Conservation (phyloP, 129 eudicot genomes). For the Helianthus tuberosus region DNA sequence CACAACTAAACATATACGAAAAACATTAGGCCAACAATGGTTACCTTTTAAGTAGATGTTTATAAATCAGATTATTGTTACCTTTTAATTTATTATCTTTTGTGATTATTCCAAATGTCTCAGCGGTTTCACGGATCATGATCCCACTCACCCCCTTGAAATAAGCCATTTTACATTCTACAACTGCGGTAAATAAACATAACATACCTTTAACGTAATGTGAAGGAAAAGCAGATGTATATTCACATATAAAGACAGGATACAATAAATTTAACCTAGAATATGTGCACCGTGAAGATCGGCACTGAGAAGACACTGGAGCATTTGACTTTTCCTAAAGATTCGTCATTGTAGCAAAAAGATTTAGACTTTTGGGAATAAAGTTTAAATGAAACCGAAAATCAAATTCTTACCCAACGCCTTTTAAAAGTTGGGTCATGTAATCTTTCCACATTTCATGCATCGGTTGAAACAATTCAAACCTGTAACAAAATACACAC, state of each 20-base stretch:
- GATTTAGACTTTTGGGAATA: not conserved
- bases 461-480: constrained; percentile 68
- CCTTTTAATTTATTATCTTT: constrained; percentile 72
- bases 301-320: constrained; percentile 70
- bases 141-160: constrained; percentile 69
- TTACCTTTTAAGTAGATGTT: not conserved
- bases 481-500: constrained; percentile 47
- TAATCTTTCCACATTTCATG: constrained; percentile 84
- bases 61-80: constrained; percentile 17
- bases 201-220: not conserved
- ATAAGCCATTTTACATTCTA: constrained; percentile 60
- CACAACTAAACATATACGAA: constrained; percentile 55
- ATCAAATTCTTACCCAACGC: constrained; percentile 51
- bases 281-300: constrained; percentile 89
- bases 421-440: constrained; percentile 59
- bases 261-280: constrained; percentile 47
- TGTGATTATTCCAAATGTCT: constrained; percentile 83
- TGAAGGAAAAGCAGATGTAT: not conserved
- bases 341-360: constrained; percentile 11
- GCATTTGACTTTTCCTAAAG: constrained; percentile 73
- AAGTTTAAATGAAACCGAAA: constrained; percentile 2
- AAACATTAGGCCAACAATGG: constrained; percentile 4
- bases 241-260: constrained; percentile 3
- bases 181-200: constrained; percentile 54
- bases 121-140: constrained; percentile 88